Conservation (phyloP, 2,329 filamentous ascomycete genomes). For the Aspergillus phoenicis region DNA sequence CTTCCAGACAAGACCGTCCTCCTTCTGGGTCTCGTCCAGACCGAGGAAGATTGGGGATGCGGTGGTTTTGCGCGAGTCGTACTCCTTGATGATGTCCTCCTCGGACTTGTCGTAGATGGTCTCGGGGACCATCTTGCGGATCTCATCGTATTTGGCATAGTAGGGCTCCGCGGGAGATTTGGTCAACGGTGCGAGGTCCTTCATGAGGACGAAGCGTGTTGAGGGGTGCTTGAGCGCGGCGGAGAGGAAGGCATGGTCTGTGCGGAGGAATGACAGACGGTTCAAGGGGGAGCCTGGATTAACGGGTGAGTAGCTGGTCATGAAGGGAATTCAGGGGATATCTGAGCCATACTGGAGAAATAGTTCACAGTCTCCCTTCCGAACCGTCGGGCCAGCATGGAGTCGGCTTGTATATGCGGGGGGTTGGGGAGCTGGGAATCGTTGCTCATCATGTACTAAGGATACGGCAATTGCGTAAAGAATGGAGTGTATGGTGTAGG, state of each 20-base stretch:
- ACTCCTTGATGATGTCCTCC: constrained; percentile 70
- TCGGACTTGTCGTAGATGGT: constrained; percentile 73
- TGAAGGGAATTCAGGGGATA: neutral
- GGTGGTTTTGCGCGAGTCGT: constrained; percentile 68
- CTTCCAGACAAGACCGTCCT: constrained; percentile 48
- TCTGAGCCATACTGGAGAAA: constrained; percentile 46
- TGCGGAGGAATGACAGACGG: constrained; percentile 53
- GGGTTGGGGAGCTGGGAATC: constrained; percentile 56
- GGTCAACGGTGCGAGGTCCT: constrained; percentile 74
- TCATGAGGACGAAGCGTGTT: constrained; percentile 72
- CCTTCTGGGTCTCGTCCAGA: constrained; percentile 66
- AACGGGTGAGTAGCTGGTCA: neutral
- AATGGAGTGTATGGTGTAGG: neutral
- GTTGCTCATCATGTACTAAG: constrained; percentile 29
- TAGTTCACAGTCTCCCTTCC: constrained; percentile 55
- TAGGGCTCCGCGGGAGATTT: constrained; percentile 64
- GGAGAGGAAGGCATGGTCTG: constrained; percentile 51
- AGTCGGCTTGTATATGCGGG: constrained; percentile 61
- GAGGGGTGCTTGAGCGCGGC: constrained; percentile 51
- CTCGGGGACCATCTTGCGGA: constrained; percentile 69
- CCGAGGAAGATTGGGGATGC: constrained; percentile 84
- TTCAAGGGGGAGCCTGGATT: constrained; percentile 51
- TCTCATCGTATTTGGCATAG: constrained; percentile 68
- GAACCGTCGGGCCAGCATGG: constrained; percentile 53
- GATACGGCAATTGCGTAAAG: neutral